Conservation (phyloP, 1,139 yeast species). For the Yamadazyma pseudoaaseri region DNA sequence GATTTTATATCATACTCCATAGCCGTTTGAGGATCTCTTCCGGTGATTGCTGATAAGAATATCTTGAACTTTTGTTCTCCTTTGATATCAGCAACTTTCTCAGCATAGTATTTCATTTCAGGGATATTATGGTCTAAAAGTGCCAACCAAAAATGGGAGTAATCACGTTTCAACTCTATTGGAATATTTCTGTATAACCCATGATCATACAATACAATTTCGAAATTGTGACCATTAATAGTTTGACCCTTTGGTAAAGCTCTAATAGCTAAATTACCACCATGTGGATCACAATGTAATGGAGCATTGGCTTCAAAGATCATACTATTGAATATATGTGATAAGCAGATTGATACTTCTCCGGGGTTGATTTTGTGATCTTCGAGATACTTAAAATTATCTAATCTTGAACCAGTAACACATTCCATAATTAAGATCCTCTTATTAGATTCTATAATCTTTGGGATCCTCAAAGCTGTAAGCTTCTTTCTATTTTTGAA, state of each 20-base stretch:
- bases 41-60: slow-evolving; percentile 93
- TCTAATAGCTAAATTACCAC: slow-evolving; percentile 89
- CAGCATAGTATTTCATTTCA: slow-evolving; percentile 70
- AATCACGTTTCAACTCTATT: slow-evolving; percentile 70
- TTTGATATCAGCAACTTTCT: slow-evolving; percentile 74
- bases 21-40: slow-evolving; percentile 55
- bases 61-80: slow-evolving; percentile 75
- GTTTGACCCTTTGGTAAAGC: slow-evolving; percentile 24
- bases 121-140: slow-evolving; percentile 67
- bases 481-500: slow-evolving; percentile 53
- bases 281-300: slow-evolving; percentile 97
- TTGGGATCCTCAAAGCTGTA: slow-evolving; percentile 82
- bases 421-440: slow-evolving; percentile 88
- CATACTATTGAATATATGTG: slow-evolving; percentile 93
- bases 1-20: slow-evolving; percentile 50
- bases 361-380: slow-evolving; percentile 65
- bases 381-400: slow-evolving; percentile 65
- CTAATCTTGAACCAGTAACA: slow-evolving; percentile 79
- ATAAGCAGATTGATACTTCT: slow-evolving; percentile 79
- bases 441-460: slow-evolving; percentile 61
- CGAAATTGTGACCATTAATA: slow-evolving; percentile 70
- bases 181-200: slow-evolving; percentile 90
- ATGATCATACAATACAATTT: slow-evolving; percentile 89
- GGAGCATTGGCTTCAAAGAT: slow-evolving; percentile 90
- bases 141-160: slow-evolving; percentile 92